Percentiles rank a stretch among this genome's conserved stretches.
Evolutionary conservation across 78 protist species (phyloP).

Genomic region (Polysphondylium violaceum): DNA sequence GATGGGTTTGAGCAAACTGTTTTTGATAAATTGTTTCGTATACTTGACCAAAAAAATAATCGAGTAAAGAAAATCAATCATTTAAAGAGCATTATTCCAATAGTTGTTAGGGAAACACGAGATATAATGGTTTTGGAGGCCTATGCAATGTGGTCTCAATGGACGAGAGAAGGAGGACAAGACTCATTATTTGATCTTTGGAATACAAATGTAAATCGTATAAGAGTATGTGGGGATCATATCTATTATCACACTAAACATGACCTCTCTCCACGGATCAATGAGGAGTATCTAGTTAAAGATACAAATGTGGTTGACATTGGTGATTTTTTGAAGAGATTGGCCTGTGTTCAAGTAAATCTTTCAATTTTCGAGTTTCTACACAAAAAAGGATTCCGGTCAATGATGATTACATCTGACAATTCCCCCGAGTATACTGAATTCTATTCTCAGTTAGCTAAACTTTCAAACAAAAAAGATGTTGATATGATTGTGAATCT

Average conservation of each 20-base stretch:
- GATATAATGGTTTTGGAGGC: too few relatives aligned
- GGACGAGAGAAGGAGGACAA: not conserved
- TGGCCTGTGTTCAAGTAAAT: not conserved
- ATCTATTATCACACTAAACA: not conserved
- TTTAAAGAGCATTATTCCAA: too few relatives aligned
- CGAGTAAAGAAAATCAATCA: too few relatives aligned
- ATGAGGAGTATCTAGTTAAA: not conserved
- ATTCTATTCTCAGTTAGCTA: not conserved
- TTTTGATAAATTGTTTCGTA: too few relatives aligned
- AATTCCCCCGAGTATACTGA: not conserved
- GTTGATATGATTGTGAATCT: not conserved
- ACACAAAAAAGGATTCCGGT: not conserved
- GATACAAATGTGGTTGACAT: not conserved
- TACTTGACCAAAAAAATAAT: too few relatives aligned
- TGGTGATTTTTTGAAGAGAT: not conserved
- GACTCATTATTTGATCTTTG: not conserved
- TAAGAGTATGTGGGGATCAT: not conserved
- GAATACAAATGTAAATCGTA: not conserved
- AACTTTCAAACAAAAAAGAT: not conserved
- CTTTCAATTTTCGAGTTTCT: not conserved
- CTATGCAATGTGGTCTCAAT: not conserved
- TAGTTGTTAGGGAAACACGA: too few relatives aligned
- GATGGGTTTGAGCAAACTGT: too few relatives aligned
- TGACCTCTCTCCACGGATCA: not conserved
- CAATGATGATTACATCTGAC: not conserved